Evolutionary conservation across 2,329 filamentous ascomycete genomes (phyloP).

Genomic region (Blastomyces gilchristii): DNA sequence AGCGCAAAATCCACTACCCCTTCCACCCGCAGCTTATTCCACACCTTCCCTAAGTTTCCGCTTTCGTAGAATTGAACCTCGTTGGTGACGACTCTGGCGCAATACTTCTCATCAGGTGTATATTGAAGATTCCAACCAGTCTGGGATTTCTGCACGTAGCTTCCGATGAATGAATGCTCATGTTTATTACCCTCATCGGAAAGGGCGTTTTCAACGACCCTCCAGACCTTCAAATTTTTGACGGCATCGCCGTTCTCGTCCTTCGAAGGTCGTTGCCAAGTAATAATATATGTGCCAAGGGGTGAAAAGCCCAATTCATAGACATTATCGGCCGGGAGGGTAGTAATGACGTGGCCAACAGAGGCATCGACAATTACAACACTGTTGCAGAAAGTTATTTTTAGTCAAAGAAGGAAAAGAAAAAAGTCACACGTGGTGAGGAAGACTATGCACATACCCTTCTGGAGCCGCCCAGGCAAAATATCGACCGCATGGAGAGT

Average conservation of each 20-base stretch:
- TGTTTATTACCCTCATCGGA: slow-evolving; percentile 43
- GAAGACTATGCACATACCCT: slow-evolving; percentile 36
- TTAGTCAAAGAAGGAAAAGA: not conserved
- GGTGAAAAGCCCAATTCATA: slow-evolving; percentile 95
- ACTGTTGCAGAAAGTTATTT: slow-evolving; percentile 31
- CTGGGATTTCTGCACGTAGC: slow-evolving; percentile 92
- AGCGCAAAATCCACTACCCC: slow-evolving; percentile 83
- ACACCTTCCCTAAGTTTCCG: slow-evolving; percentile 71
- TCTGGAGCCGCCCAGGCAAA: slow-evolving; percentile 91
- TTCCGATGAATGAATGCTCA: slow-evolving; percentile 63
- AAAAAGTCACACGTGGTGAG: not conserved
- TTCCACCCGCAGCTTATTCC: slow-evolving; percentile 91
- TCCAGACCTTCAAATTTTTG: slow-evolving; percentile 97
- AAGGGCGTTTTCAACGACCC: slow-evolving; percentile 58
- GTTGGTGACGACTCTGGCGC: slow-evolving; percentile 87
- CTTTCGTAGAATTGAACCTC: slow-evolving; percentile 97
- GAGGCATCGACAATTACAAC: slow-evolving; percentile 79
- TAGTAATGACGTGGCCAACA: slow-evolving; percentile 61
- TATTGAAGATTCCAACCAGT: slow-evolving; percentile 97
- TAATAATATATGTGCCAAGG: slow-evolving; percentile 82
- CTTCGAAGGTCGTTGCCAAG: slow-evolving; percentile 88
- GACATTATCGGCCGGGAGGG: slow-evolving; percentile 69
- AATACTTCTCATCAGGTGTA: slow-evolving; percentile 84
- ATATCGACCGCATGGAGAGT: slow-evolving; percentile 91
- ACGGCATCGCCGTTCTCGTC: slow-evolving; percentile 86